Base-by-base conservation (phyloP, 306 rosid genomes). In the Chamaecrista fasciculata region DNA sequence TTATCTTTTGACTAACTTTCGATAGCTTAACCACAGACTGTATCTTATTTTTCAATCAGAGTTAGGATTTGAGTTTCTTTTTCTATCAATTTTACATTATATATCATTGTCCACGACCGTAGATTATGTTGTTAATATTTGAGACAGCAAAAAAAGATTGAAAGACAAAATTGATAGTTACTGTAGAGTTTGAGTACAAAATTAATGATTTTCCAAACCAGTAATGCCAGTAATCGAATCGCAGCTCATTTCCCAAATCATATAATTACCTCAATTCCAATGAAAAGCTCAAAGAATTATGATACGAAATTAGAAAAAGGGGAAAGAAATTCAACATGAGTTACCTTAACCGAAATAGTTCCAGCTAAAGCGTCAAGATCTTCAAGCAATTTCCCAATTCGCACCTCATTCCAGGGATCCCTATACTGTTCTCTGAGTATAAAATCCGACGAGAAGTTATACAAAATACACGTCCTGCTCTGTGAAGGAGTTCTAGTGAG, bases 311-410 rank as follows among this genome's bases (percentile, higher is more conserved):
- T 11, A 6, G 2, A 79, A 57, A 62, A 64, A 24, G 12, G 2
- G n/a, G 61, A 19, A 25, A 29, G 50, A 58, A 26, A 6, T 66
- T 71, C 0, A 16, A 66, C 0, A 65, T 0, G 4, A 4, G 8
- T 18, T 25, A 94, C 97, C 96, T 89, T 90, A 19, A 86, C 92
- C 14, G 95, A 82, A 79, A 94, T 88, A 62, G 92, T 86, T 33
- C 98, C 96, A 66, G 97, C 98, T 11, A 94, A 58, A 24, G 97
- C 96, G 70, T 94, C 97, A 66, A 94, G 97, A 72, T 94, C 98
- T 78, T 94, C 96, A 0, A 94, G 85, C 86, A 90, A 65, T 71
- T 88, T 94, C 29, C 99, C 97, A 61, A 91, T 85, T 33, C 97
- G 66, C 6, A 86, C 86, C 84, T 91, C 97, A 57, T 88, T 91